Percentiles rank a stretch among this genome's conserved stretches.
Conservation (phyloP, 768 basidiomycete species). For the Phylloporus sp. region DNA sequence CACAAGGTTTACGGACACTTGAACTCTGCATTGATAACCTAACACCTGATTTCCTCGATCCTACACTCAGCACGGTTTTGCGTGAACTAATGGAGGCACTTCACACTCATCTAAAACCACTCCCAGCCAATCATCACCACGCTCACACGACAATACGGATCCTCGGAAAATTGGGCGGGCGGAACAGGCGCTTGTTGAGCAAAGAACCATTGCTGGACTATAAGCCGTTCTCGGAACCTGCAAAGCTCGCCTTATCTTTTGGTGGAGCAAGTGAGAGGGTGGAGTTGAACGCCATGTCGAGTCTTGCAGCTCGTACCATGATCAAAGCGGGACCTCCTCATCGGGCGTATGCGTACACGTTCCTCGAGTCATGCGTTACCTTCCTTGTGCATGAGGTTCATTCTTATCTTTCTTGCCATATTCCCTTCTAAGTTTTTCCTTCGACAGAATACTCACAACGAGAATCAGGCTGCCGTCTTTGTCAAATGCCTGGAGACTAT, state of each 20-base stretch:
- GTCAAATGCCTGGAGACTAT: conserved; percentile 65
- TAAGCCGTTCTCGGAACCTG: conserved; percentile 61
- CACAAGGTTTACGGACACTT: conserved; percentile 92
- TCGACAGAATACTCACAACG: conserved; percentile 60
- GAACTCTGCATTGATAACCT: conserved; percentile 99
- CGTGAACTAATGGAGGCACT: conserved; percentile 93
- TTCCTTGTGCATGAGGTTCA: conserved; percentile 71
- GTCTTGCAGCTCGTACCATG: conserved; percentile 61
- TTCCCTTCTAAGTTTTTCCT: background rate
- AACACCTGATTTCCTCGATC: conserved; percentile 95
- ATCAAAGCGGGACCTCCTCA: conserved; percentile 38
- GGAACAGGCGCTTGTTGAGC: conserved; percentile 82
- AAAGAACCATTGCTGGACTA: conserved; percentile 76
- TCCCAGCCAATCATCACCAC: conserved; percentile 83
- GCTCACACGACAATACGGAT: conserved; percentile 95
- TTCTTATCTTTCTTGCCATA: background rate
- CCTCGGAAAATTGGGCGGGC: conserved; percentile 90
- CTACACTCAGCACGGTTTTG: conserved; percentile 87
- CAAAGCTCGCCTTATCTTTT: conserved; percentile 71
- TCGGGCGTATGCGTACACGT: conserved; percentile 57
- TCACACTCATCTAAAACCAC: conserved; percentile 83
- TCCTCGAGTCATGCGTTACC: conserved; percentile 67
- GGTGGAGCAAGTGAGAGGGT: conserved; percentile 59
- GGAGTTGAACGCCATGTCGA: conserved; percentile 59
- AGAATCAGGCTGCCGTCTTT: conserved; percentile 73